Evolutionary conservation across 208 protist species (phyloP).

Genomic region (Acanthamoeba healyi): DNA sequence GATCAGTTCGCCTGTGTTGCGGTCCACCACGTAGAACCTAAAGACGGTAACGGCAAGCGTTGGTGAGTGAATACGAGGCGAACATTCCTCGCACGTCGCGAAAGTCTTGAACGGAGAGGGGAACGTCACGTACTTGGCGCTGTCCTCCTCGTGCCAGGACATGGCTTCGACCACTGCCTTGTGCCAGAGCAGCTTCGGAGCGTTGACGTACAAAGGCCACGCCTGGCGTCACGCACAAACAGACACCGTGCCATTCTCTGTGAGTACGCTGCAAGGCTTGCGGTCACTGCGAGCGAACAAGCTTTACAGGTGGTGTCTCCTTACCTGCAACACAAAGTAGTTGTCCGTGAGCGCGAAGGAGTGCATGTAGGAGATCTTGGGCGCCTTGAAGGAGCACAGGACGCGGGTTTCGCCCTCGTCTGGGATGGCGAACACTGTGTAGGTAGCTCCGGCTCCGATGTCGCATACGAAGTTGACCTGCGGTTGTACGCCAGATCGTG

Average conservation of each 20-base stretch:
- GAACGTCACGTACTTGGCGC: not conserved
- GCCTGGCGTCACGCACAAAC: not conserved
- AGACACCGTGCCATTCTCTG: too few species aligned
- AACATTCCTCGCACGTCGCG: too few species aligned
- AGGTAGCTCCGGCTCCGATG: not conserved
- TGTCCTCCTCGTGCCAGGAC: not conserved
- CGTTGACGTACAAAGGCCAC: slow-evolving; percentile 11
- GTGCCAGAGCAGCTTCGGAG: slow-evolving; percentile 9
- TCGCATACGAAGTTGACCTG: slow-evolving; percentile 37
- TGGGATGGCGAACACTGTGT: not conserved
- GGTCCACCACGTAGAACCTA: slow-evolving; percentile 33
- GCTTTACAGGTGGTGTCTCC: not conserved
- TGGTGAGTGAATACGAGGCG: too few species aligned
- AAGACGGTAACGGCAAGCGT: too few species aligned
- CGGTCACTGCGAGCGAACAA: too few species aligned
- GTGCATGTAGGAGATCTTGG: slow-evolving; percentile 39
- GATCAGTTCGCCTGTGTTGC: slow-evolving; percentile 19
- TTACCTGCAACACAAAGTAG: slow-evolving; percentile 22
- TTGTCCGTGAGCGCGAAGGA: slow-evolving; percentile 23
- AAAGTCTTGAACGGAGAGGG: too few species aligned
- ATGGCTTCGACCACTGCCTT: slow-evolving; percentile 14
- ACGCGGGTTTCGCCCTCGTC: slow-evolving; percentile 17
- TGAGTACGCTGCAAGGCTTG: too few species aligned
- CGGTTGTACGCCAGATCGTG: too few species aligned
- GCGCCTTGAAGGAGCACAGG: slow-evolving; percentile 7